These are phyloP conservation scores for Neofusicoccum cordaticola DNA, from an alignment of 2,329 filamentous ascomycete genomes.

Conservation along the genomic window DNA sequence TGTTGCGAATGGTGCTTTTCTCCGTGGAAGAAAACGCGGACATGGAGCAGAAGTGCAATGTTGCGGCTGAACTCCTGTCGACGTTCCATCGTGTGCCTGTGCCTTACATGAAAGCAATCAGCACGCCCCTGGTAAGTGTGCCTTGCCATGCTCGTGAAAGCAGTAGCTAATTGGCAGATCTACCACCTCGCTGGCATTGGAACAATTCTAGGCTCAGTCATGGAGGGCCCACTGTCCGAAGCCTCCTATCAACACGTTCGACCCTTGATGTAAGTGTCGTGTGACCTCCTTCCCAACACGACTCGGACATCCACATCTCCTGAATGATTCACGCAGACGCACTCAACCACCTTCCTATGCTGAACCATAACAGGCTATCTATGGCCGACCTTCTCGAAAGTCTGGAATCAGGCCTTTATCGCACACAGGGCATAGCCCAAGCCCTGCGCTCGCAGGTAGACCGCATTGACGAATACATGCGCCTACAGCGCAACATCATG, in stretches of 20 bases:
- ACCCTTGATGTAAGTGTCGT: constrained; percentile 34
- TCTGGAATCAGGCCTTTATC: constrained; percentile 43
- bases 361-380: constrained; percentile 19
- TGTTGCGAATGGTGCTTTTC: constrained; percentile 49
- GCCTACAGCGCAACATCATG: constrained; percentile 19
- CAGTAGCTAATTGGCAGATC: constrained; percentile 23
- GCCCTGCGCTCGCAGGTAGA: constrained; percentile 42
- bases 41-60: constrained; percentile 46
- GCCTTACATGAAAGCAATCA: constrained; percentile 48
- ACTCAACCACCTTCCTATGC: background rate
- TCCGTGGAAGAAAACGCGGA: constrained; percentile 32
- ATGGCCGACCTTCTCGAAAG: constrained; percentile 47
- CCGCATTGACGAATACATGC: constrained; percentile 46
- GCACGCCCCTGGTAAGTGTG: constrained; percentile 39
- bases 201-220: constrained; percentile 48
- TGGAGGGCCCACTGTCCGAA: constrained; percentile 46
- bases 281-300: background rate
- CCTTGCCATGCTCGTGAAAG: background rate
- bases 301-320: background rate
- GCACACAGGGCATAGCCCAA: constrained; percentile 39
- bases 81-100: constrained; percentile 45
- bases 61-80: constrained; percentile 45
- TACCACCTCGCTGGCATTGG: constrained; percentile 51
- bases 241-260: constrained; percentile 42
- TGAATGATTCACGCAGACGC: background rate